Base-by-base conservation (phyloP, 1,284 basidiomycete species). In the Ustilago vetiveriae region DNA sequence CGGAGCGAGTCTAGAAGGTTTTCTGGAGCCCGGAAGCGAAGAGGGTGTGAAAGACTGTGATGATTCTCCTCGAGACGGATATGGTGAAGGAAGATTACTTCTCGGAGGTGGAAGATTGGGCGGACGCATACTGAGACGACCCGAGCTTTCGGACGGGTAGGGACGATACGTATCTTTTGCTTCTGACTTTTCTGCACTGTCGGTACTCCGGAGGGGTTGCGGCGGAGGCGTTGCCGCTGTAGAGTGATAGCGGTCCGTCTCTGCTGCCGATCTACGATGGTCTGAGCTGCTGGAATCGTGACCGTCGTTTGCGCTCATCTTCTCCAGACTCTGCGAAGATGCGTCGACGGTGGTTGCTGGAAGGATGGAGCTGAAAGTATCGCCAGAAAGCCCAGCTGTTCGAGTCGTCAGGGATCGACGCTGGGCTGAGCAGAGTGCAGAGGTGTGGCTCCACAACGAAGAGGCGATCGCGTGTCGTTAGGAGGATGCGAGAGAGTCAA, bases 371-470 rank as follows among this genome's bases (percentile, higher is more conserved):
- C n/a, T 30, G 52, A 9, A 43, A 36, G 23, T 42, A 56, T 55
- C 33, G 59, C 51, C 59, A 52, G 55, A 35, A 8, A 32, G 43
- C 44, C 44, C 47, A 51, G 46, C 52, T 19, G 7, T 27, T 51
- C 53, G 27, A 11, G 32, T 44, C 36, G 41, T 4, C 14, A 23
- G 7, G 17, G 23, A 30, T 17, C 33, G 39, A 39, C 33, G 52
- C 42, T 47, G 52, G 33, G 47, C 48, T 37, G 9, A 23, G 4
- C 35, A 30, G 10, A 22, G 11, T 42, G n/a, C 26, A 23, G 49
- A 38, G 23, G 23, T 33, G 35, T 21, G 17, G 16, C 19, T 19
- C 6, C 30, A 37, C 27, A 21, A 19, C 13, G 33, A n/a, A n/a
- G n/a, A n/a, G n/a, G n/a, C n/a, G n/a, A n/a, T n/a, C n/a, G n/a